These are phyloP conservation scores for Aureobasidium sp. DNA, from an alignment of 2,329 filamentous ascomycete species.

Conservation along the genomic window DNA sequence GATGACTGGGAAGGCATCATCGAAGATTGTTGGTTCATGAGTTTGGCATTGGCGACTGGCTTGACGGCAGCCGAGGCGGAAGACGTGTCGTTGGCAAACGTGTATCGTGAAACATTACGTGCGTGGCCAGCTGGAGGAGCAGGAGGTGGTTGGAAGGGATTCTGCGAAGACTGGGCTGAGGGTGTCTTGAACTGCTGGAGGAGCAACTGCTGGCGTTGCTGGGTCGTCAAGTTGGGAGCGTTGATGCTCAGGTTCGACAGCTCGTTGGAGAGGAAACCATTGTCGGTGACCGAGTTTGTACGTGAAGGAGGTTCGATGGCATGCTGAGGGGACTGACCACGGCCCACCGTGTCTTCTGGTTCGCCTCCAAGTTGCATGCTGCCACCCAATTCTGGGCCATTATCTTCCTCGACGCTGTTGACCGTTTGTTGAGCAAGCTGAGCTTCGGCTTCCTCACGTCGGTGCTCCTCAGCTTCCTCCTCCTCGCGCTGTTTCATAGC, in stretches of 20 bases:
- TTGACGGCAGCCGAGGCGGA: conserved; percentile 60
- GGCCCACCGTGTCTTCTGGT: conserved; percentile 65
- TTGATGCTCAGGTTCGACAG: conserved; percentile 42
- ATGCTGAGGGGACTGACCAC: conserved; percentile 53
- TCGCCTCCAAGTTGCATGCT: conserved; percentile 89
- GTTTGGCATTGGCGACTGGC: conserved; percentile 67
- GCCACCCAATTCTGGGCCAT: conserved; percentile 66
- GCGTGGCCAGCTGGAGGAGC: conserved; percentile 52
- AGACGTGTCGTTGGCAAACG: conserved; percentile 69
- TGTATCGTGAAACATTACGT: conserved; percentile 80
- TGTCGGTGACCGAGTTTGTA: conserved; percentile 38
- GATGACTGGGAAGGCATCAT: conserved; percentile 61
- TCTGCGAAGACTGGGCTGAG: conserved; percentile 35
- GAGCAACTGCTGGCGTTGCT: conserved; percentile 65
- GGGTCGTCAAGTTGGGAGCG: conserved; percentile 68
- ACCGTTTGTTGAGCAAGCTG: conserved; percentile 42
- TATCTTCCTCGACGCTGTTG: conserved; percentile 52
- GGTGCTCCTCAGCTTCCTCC: conserved; percentile 48
- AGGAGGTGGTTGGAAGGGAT: conserved; percentile 7
- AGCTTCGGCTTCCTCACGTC: conserved; percentile 47
- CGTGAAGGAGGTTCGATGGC: conserved; percentile 67
- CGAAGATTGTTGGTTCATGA: conserved; percentile 78
- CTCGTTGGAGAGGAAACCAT: conserved; percentile 31
- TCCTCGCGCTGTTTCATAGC: conserved; percentile 61
- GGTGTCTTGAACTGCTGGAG: conserved; percentile 52